A percentile compares a stretch with the other conserved stretches of the same genome.
These are phyloP conservation scores for Kernera saxatilis DNA, from an alignment of 345 rosid genomes.

Conservation along the genomic window DNA sequence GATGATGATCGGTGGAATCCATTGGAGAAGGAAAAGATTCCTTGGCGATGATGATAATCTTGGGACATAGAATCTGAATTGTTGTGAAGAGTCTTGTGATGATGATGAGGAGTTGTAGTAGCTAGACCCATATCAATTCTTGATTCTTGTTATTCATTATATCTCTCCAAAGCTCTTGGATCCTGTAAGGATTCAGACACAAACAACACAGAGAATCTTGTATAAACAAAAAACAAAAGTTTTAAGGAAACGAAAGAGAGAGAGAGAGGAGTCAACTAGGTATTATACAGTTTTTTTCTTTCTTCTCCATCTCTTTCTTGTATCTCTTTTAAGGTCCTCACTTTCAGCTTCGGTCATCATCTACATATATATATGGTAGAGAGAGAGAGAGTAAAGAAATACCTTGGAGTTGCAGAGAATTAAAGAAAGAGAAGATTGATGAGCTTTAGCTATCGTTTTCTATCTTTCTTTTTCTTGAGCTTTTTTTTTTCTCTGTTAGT, in stretches of 20 bases:
- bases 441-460: constrained; percentile 60
- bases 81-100: constrained; percentile 7
- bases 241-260: neutral
- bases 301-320: constrained; percentile 22
- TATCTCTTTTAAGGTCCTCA: constrained; percentile 23
- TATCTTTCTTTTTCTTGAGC: constrained; percentile 36
- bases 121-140: constrained; percentile 25
- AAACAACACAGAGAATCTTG: constrained; percentile 14
- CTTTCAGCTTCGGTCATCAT: constrained; percentile 33
- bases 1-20: constrained; percentile 21
- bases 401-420: constrained; percentile 52
- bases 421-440: constrained; percentile 32
- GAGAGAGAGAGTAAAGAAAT: constrained; percentile 20
- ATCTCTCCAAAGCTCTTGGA: constrained; percentile 17
- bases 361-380: constrained; percentile 12
- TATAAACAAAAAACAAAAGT: neutral
- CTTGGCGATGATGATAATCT: constrained; percentile 35
- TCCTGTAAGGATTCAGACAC: constrained; percentile 29
- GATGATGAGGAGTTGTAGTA: constrained; percentile 6
- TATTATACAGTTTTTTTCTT: constrained; percentile 11
- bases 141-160: constrained; percentile 24
- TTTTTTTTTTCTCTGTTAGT: constrained; percentile 26
- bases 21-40: constrained; percentile 25
- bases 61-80: constrained; percentile 28
- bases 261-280: constrained; percentile 30